Conservation (phyloP, 257 asterid genomes). For the Solanum sejunctum region DNA sequence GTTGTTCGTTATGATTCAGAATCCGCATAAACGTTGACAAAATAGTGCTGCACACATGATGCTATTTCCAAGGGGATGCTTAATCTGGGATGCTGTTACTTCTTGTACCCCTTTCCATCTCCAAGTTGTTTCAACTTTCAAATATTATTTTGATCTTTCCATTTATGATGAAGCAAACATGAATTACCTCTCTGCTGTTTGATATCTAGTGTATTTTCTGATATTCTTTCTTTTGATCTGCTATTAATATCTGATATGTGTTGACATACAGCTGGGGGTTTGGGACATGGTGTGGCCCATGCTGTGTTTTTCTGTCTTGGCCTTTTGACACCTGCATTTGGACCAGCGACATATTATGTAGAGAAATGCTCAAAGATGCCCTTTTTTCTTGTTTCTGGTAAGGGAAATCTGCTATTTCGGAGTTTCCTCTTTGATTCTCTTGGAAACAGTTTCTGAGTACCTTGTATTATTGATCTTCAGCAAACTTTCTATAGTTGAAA, state of each 20-base stretch:
- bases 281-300: conserved; percentile 99
- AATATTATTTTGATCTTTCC: background rate
- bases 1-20: background rate
- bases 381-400: conserved; percentile 83
- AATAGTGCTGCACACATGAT: background rate
- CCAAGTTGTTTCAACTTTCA: background rate
- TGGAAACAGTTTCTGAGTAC: background rate
- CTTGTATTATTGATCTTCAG: background rate
- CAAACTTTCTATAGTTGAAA: background rate
- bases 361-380: conserved; percentile 86
- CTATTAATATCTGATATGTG: background rate
- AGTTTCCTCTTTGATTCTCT: background rate
- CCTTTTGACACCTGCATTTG: conserved; percentile 94
- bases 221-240: conserved; percentile 1
- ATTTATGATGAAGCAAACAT: background rate
- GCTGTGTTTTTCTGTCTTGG: conserved; percentile 93
- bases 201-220: background rate
- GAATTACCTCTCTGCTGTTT: background rate
- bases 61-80: background rate
- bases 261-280: conserved; percentile 72
- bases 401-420: background rate
- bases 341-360: conserved; percentile 89
- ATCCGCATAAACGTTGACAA: background rate
- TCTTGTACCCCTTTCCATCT: background rate
- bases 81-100: background rate